Base-by-base conservation (phyloP, 805 yeast genomes). In the Millerozyma acaciae region DNA sequence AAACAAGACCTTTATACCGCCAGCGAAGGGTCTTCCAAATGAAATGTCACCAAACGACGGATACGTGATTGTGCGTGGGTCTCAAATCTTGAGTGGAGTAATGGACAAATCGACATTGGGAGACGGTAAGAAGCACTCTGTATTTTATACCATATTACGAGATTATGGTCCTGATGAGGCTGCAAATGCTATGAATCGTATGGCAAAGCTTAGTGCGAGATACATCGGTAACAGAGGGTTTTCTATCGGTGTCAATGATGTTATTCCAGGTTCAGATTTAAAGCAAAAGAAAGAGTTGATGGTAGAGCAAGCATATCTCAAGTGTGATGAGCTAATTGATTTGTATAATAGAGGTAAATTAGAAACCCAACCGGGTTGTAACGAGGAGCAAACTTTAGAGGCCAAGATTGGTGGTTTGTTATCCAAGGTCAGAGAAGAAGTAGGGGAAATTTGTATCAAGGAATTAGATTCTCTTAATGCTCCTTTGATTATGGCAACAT, bases 1-100 rank as follows among this genome's bases (percentile, higher is more conserved):
- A 54, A 86, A 86, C 59, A 93, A 93, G 58, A 88, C 96, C 0
- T 93, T 74, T 53, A 68, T 68, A 14, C 86, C 96, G 1, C 97
- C 97, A 3, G 60, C 64, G 21, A 55, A 62, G 36, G 81, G 84
- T 3, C 68, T 73, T 40, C 93, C 96, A 4, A 80, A 72, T 47
- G 98, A 93, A 58, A 89, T 93, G 97, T 87, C 97, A 5, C 95
- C 95, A 28, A 93, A 93, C 57, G 99, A 93, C 60, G 97, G 98
- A 6, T 94, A 73, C 49, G 94, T 90, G 20, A 64, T 94, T 33
- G 86, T 93, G 37, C 71, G 97, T 50, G 95, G 95, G 13, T 87
- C 97, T 1, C 75, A 87, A 47, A 77, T 93, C 33, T 68, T 93
- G 47, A 74, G 90, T 48, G 99, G 99, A 43, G 87, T 85, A 20